Evolutionary conservation across 192 early-diverging fungal species (phyloP).

Genomic region (Rhizoclosmatium sp.): DNA sequence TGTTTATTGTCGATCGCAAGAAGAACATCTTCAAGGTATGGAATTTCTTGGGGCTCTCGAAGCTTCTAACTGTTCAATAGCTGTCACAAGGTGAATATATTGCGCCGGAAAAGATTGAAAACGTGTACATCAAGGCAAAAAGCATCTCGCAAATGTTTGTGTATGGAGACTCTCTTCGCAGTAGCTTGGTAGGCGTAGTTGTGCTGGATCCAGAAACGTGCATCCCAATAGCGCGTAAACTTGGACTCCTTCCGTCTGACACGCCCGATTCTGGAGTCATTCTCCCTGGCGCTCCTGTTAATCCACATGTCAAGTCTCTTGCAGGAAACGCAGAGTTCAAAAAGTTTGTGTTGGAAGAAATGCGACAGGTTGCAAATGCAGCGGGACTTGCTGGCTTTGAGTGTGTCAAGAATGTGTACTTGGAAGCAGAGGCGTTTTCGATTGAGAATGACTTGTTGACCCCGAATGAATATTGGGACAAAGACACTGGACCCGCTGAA

Average conservation of each 20-base stretch:
- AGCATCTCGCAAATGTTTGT: constrained; percentile 85
- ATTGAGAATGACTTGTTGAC: constrained; percentile 84
- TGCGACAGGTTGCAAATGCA: constrained; percentile 58
- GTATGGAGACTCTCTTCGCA: constrained; percentile 86
- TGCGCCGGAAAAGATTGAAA: constrained; percentile 92
- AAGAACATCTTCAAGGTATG: constrained; percentile 57
- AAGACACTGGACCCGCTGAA: constrained; percentile 1
- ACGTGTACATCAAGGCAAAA: constrained; percentile 73
- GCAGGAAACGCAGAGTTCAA: constrained; percentile 31
- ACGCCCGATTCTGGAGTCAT: constrained; percentile 21
- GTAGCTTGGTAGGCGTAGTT: constrained; percentile 70
- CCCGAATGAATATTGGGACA: constrained; percentile 54
- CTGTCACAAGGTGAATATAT: constrained; percentile 93
- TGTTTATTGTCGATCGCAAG: constrained; percentile 72
- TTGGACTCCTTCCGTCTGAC: constrained; percentile 18
- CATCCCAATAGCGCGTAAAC: constrained; percentile 16
- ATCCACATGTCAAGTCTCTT: constrained; percentile 25
- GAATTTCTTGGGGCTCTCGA: constrained; percentile 50
- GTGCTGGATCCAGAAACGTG: constrained; percentile 60
- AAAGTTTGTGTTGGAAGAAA: constrained; percentile 24
- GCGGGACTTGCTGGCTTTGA: constrained; percentile 58
- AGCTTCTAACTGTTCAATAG: constrained; percentile 67
- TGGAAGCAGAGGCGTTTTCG: constrained; percentile 64
- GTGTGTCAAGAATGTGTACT: constrained; percentile 42
- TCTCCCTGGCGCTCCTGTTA: constrained; percentile 24